Conservation (phyloP, 768 basidiomycete species). For the Mycena crocata region DNA sequence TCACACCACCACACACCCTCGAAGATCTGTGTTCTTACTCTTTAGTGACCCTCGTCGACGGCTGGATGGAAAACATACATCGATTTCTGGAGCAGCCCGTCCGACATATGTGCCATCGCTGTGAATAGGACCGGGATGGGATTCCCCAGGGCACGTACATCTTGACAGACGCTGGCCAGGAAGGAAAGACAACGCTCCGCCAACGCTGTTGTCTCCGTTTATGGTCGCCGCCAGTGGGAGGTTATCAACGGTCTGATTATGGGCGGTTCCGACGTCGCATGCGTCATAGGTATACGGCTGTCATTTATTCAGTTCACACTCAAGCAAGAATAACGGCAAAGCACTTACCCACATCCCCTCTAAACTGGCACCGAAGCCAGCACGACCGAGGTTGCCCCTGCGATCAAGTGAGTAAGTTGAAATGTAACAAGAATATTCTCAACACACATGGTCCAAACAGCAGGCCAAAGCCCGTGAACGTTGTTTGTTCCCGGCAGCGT, state of each 20-base stretch:
- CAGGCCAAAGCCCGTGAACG: slow-evolving; percentile 81
- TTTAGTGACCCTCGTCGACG: background rate
- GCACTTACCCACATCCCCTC: slow-evolving; percentile 75
- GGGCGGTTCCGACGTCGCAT: slow-evolving; percentile 93
- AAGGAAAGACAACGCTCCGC: slow-evolving; percentile 78
- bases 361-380: slow-evolving; percentile 87
- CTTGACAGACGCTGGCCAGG: slow-evolving; percentile 89
- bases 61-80: background rate
- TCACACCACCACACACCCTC: no score
- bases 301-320: background rate
- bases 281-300: slow-evolving; percentile 88
- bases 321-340: slow-evolving; percentile 7
- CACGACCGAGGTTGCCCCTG: slow-evolving; percentile 54
- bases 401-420: slow-evolving; percentile 20
- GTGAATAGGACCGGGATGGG: slow-evolving; percentile 89
- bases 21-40: no score
- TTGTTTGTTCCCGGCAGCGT: slow-evolving; percentile 75
- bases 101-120: slow-evolving; percentile 84
- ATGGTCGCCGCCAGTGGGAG: slow-evolving; percentile 68
- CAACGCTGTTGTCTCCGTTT: slow-evolving; percentile 67
- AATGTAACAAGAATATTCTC: slow-evolving; percentile 53
- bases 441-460: slow-evolving; percentile 85
- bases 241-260: slow-evolving; percentile 84
- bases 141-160: slow-evolving; percentile 89
- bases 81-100: slow-evolving; percentile 89